Conservation (phyloP, 306 rosid species). For the Fragaria nilgerrensis region DNA sequence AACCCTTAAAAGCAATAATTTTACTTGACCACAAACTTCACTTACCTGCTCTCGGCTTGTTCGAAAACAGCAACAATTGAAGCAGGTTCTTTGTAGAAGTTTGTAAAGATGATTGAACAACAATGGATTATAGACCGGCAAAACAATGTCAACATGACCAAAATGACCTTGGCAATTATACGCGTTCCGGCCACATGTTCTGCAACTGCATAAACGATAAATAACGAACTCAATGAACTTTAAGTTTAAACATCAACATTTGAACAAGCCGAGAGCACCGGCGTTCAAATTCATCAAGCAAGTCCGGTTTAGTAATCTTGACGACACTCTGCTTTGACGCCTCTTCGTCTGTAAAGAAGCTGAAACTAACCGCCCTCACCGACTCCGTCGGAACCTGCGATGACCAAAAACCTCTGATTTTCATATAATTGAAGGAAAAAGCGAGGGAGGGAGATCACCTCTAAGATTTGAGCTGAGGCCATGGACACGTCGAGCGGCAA, state of each 20-base stretch:
- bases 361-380: slow-evolving; percentile 56
- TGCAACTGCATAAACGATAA: slow-evolving; percentile 59
- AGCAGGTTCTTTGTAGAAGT: slow-evolving; percentile 56
- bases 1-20: not conserved
- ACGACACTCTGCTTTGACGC: slow-evolving; percentile 47
- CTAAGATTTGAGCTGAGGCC: slow-evolving; percentile 4
- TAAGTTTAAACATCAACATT: not conserved
- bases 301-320: slow-evolving; percentile 44
- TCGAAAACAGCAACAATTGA: slow-evolving; percentile 55
- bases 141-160: slow-evolving; percentile 78
- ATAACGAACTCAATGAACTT: slow-evolving; percentile 1
- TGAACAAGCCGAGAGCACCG: slow-evolving; percentile 13
- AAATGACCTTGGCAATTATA: slow-evolving; percentile 72
- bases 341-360: slow-evolving; percentile 65
- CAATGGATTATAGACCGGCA: slow-evolving; percentile 71
- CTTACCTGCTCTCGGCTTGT: slow-evolving; percentile 44
- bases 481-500: not conserved
- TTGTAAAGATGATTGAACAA: slow-evolving; percentile 53
- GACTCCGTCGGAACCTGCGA: slow-evolving; percentile 55
- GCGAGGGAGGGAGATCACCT: slow-evolving; percentile 10
- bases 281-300: slow-evolving; percentile 37
- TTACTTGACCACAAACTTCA: not conserved
- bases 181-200: slow-evolving; percentile 57
- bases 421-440: not conserved
- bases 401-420: too few species aligned